Percentiles rank a stretch among this genome's conserved stretches.
Conservation (phyloP, 2,329 filamentous ascomycete species). For the Cladophialophora bantiana region DNA sequence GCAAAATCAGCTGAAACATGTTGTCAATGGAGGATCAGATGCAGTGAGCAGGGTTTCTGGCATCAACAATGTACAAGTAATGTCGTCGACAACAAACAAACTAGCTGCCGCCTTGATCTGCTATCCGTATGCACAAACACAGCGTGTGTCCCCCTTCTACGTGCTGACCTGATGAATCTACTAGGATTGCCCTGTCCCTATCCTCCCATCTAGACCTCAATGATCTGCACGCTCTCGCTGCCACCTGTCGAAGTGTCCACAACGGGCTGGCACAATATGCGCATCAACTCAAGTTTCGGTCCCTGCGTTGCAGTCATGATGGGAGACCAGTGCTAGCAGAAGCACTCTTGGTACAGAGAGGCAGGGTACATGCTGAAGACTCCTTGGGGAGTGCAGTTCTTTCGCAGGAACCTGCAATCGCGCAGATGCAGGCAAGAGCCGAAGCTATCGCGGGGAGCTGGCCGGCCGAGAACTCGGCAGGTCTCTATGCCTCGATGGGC, state of each 20-base stretch:
- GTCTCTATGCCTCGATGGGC: conserved; percentile 53
- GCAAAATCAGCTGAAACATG: conserved; percentile 28
- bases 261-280: conserved; percentile 80
- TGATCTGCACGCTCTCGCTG: conserved; percentile 81
- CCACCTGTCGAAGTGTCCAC: conserved; percentile 80
- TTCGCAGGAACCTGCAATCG: conserved; percentile 1
- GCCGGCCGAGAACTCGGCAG: not conserved
- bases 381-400: conserved; percentile 8
- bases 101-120: conserved; percentile 55
- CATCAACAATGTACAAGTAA: conserved; percentile 7
- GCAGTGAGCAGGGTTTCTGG: not conserved
- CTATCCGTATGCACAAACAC: conserved; percentile 53
- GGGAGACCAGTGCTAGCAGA: conserved; percentile 50
- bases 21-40: conserved; percentile 10
- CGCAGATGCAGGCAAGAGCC: conserved; percentile 38
- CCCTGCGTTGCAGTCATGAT: conserved; percentile 82
- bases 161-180: conserved; percentile 39
- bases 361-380: conserved; percentile 8
- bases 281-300: conserved; percentile 73
- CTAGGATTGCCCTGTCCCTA: conserved; percentile 77
- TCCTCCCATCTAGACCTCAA: conserved; percentile 83
- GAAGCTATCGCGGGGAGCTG: conserved; percentile 5
- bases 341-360: conserved; percentile 35
- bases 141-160: conserved; percentile 37
- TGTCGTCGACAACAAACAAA: conserved; percentile 17